Evolutionary conservation across 108 stramenopile species (phyloP), one percentile per base, ranked within the genome.

Genomic region (Epithemia pelagica): DNA sequence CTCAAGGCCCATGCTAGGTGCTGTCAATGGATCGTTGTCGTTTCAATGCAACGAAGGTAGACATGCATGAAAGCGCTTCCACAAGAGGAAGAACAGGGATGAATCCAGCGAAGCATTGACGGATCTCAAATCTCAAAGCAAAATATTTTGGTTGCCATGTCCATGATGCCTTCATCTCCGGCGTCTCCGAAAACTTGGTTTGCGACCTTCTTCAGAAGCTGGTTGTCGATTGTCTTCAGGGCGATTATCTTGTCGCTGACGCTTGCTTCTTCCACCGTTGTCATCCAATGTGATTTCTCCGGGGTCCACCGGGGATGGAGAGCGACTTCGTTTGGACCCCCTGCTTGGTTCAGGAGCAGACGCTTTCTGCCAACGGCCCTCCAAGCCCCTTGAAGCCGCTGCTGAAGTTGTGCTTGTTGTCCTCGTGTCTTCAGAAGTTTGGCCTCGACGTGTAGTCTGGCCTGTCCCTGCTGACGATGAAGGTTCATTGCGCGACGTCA

Each of bases 261-360:
- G 37, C 15, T 46, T 46, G 37, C 15, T 46, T 5, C 37, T 5
- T 10, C 37, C 37, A 46, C 37, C 37, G n/a, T n/a, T n/a, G 15
- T 46, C 37, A 10, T 46, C 37, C 15, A 10, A 15, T 10, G 15
- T 32, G 61, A n/a, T 32, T 31, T 29, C 61, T 7, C 61, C 65
- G 8, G 22, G 54, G 18, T 66, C 65, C 2, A 25, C 24, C 1
- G 67, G 67, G 1, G 67, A 68, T 25, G 67, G 31, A 59, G 67
- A 31, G 1, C 67, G 59, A 46, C 67, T 59, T 32, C 67, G 67
- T 59, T 68, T 68, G 2, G 67, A 22, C 27, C 58, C 58, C 2
- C 58, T 21, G 20, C 24, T 27, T 58, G 30, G 10, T n/a, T 29
- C 23, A 2, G 58, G 29, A 22, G 59, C 19, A 7, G 29, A 27